Conservation (phyloP, 208 protist genomes). For the Leishmania major region DNA sequence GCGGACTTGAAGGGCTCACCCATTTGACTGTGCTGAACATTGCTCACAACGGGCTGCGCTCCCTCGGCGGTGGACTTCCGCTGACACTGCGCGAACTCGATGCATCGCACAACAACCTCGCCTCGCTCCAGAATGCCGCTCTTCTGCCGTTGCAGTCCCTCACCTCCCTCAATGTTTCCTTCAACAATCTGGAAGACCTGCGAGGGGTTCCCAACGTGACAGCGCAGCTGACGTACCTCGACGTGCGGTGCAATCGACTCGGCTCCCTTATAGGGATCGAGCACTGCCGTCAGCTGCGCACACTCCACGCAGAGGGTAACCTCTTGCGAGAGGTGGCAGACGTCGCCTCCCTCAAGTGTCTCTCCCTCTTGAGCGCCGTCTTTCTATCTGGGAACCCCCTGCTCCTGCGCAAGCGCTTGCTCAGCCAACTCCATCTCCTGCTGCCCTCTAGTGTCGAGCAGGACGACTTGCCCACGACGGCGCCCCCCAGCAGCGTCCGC, state of each 20-base stretch:
- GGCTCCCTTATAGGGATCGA: conserved; percentile 55
- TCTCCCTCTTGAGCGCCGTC: conserved; percentile 38
- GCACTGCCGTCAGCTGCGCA: conserved; percentile 46
- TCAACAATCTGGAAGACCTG: conserved; percentile 69
- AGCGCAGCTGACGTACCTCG: conserved; percentile 53
- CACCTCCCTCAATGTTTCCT: conserved; percentile 60
- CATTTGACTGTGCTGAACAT: conserved; percentile 67
- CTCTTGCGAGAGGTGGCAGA: conserved; percentile 54
- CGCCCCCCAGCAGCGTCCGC: conserved; percentile 25
- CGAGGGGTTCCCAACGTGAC: conserved; percentile 47
- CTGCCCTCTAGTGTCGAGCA: conserved; percentile 41
- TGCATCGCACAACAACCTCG: conserved; percentile 78
- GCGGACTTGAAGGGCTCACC: conserved; percentile 59
- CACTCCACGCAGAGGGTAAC: conserved; percentile 63
- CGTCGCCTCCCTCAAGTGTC: conserved; percentile 36
- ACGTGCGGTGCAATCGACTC: conserved; percentile 65
- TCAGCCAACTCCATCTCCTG: conserved; percentile 38
- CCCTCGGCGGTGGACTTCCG: conserved; percentile 49
- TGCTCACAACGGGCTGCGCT: conserved; percentile 70
- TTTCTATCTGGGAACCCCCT: conserved; percentile 69
- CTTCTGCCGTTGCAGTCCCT: conserved; percentile 58
- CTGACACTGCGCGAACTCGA: conserved; percentile 57
- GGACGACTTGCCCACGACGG: conserved; percentile 45
- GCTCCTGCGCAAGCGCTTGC: conserved; percentile 40
- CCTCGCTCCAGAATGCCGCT: conserved; percentile 51